Base-by-base conservation (phyloP, 192 early-diverging fungal species). In the Podochytrium sp. region DNA sequence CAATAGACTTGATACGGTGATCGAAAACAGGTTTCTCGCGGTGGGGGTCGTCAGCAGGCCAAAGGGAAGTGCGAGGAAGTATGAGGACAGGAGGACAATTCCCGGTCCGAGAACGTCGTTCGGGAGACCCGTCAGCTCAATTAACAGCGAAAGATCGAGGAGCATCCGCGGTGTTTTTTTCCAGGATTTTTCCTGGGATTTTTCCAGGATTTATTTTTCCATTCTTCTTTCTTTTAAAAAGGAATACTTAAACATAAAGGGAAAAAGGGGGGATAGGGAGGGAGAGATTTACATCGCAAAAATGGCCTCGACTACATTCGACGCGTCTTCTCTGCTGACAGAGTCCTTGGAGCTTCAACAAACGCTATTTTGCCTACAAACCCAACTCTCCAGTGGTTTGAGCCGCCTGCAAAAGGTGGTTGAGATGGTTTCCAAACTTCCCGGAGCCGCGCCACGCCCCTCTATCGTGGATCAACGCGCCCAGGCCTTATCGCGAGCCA, bases 1-100 rank as follows among this genome's bases (percentile, higher is more conserved):
- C 4, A 71, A 27, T 14, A 59, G 33, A 3, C 30, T 12, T 0
- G 69, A 71, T 23, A 32, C 41, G 1, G 41, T 25, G 18, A 71
- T 37, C 6, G 32, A 38, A 32, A 71, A 71, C 20, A 60, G 40
- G 14, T 39, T 34, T 27, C 35, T 37, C 32, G 25, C 23, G n/a
- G 25, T 29, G 25, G 69, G 25, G 27, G 32, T 41, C 5, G 12
- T 14, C 25, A 71, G 27, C 0, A 71, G 25, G 10, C n/a, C 30
- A n/a, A 71, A 71, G 34, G 69, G 69, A 10, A 60, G 23, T 16
- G 69, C 33, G n/a, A 71, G 69, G 42, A 60, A 7, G 32, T 71
- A 71, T 1, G 69, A 29, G 10, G 69, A 37, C 20, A 59, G 23
- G 14, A 71, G 38, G 5, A 51, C 69, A 32, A 71, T 47, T 4